phyloP scores from a whole-genome alignment of 164 flowering plant species.

The Buxus sempervirens region DNA sequence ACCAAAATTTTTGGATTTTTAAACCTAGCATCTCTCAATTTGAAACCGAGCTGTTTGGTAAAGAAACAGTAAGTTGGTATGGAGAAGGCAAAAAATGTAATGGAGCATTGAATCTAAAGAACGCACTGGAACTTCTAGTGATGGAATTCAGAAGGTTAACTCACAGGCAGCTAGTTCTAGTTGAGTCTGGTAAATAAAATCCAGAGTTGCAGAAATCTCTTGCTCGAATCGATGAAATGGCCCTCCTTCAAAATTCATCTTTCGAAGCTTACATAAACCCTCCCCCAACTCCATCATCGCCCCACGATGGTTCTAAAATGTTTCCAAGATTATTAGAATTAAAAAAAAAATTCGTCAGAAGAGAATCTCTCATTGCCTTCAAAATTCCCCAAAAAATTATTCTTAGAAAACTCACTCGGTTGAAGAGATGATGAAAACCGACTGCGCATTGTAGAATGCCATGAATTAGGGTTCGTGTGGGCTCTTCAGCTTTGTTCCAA shows the following conservation, averaged over 20 bases:
- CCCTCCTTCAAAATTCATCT: slow-evolving; percentile 60
- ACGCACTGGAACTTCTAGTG: neutral
- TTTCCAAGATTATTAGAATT: neutral
- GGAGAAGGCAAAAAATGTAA: neutral
- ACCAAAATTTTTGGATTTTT: too few relatives aligned
- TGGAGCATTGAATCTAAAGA: neutral
- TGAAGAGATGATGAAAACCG: slow-evolving; percentile 83
- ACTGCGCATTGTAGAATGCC: slow-evolving; percentile 86
- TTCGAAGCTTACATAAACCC: slow-evolving; percentile 76
- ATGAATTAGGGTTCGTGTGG: slow-evolving; percentile 61
- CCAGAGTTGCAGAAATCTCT: slow-evolving; percentile 60
- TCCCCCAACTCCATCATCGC: slow-evolving; percentile 98
- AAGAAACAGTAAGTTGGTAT: neutral
- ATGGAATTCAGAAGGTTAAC: slow-evolving; percentile 10
- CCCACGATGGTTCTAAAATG: slow-evolving; percentile 69
- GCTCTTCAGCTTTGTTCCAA: slow-evolving; percentile 71
- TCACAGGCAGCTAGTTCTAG: slow-evolving; percentile 88
- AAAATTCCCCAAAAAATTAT: neutral
- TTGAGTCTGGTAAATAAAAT: slow-evolving; percentile 81
- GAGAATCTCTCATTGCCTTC: neutral
- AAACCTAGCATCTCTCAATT: neutral
- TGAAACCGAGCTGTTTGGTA: neutral
- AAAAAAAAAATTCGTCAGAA: neutral
- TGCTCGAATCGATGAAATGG: slow-evolving; percentile 70
- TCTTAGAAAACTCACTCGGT: slow-evolving; percentile 30